These are phyloP conservation scores for Hypomontagnella submonticulosa DNA, from an alignment of 495 filamentous ascomycete species.

Conservation along the genomic window DNA sequence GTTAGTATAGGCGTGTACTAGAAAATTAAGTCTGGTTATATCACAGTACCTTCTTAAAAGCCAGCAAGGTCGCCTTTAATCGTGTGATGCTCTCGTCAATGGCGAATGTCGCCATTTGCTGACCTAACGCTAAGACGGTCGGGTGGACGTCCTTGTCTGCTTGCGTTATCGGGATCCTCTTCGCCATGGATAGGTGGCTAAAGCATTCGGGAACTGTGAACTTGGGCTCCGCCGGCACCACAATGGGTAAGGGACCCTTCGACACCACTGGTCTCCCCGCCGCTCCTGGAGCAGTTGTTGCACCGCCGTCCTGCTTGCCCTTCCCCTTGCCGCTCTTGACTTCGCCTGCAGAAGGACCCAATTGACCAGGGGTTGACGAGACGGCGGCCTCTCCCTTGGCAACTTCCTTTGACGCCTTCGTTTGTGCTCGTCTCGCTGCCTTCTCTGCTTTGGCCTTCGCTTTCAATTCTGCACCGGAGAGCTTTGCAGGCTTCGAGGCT, in stretches of 20 bases:
- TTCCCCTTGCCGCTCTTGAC: slow-evolving; percentile 56
- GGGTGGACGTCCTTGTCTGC: slow-evolving; percentile 92
- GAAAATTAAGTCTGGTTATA: not conserved
- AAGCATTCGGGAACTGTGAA: slow-evolving; percentile 77
- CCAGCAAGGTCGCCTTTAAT: slow-evolving; percentile 85
- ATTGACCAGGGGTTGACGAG: slow-evolving; percentile 38
- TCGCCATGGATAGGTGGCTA: slow-evolving; percentile 83
- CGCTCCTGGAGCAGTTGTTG: slow-evolving; percentile 44
- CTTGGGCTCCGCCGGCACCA: slow-evolving; percentile 71
- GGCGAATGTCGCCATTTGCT: slow-evolving; percentile 89
- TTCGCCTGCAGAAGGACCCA: slow-evolving; percentile 46
- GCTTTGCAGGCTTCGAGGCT: slow-evolving; percentile 52
- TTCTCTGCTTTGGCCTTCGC: slow-evolving; percentile 83
- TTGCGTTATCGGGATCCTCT: slow-evolving; percentile 76
- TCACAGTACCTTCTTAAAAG: slow-evolving; percentile 81
- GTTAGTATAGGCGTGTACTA: slow-evolving; percentile 19
- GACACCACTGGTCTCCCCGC: slow-evolving; percentile 46
- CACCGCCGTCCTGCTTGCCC: slow-evolving; percentile 61
- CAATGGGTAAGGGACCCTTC: slow-evolving; percentile 51
- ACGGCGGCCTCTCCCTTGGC: slow-evolving; percentile 44
- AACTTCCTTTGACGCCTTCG: slow-evolving; percentile 60
- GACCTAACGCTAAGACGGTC: slow-evolving; percentile 81
- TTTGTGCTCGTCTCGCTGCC: slow-evolving; percentile 74
- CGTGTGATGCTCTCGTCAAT: slow-evolving; percentile 91
- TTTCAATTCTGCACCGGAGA: slow-evolving; percentile 76